Evolutionary conservation across 116 monocot genomes (phyloP).

Genomic region (Thalassia testudinum): DNA sequence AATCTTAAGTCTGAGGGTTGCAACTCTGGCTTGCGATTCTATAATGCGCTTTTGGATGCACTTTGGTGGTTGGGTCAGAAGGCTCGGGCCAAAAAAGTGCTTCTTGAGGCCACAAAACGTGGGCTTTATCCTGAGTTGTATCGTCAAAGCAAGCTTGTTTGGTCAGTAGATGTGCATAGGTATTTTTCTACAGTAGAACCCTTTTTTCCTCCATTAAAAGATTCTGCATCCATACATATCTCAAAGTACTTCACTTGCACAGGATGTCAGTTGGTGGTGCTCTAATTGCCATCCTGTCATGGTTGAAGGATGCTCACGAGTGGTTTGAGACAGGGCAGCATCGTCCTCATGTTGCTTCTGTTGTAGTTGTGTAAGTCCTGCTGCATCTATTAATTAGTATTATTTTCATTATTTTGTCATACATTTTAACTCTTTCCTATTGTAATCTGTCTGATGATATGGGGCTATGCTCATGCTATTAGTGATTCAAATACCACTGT

Average conservation of each 20-base stretch:
- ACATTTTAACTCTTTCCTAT: too few species aligned
- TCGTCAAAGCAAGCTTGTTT: constrained; percentile 75
- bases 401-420: too few species aligned
- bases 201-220: neutral
- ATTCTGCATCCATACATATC: neutral
- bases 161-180: constrained; percentile 95
- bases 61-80: constrained; percentile 95
- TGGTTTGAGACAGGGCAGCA: constrained; percentile 32
- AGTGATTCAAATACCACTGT: too few species aligned
- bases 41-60: constrained; percentile 72
- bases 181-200: constrained; percentile 7
- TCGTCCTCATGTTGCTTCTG: constrained; percentile 72
- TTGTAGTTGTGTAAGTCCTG: constrained; percentile 59
- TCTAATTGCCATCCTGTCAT: constrained; percentile 66
- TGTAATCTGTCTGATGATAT: too few species aligned
- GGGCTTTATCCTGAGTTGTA: constrained; percentile 76
- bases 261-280: constrained; percentile 95
- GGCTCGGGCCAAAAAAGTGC: constrained; percentile 53
- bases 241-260: neutral
- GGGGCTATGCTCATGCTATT: too few species aligned
- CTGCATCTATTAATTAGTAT: too few species aligned
- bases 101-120: constrained; percentile 41
- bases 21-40: constrained; percentile 61
- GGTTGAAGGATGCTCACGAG: constrained; percentile 52
- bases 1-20: constrained; percentile 67